Evolutionary conservation across 1,284 basidiomycete species (phyloP).

Genomic region (Malassezia vespertilionis): DNA sequence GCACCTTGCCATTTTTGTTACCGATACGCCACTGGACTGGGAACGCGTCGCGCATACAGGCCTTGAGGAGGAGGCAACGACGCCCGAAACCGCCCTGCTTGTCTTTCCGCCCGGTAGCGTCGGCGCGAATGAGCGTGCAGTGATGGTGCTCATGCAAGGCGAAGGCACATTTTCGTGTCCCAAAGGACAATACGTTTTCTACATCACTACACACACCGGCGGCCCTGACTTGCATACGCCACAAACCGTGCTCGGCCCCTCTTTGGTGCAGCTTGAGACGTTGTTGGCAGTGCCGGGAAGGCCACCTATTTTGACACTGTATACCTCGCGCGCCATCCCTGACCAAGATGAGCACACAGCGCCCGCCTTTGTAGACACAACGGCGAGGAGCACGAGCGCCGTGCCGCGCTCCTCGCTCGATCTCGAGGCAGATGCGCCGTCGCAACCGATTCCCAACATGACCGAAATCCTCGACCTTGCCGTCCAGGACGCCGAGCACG

Average conservation of each 20-base stretch:
- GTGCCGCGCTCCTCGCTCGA: conserved; percentile 30
- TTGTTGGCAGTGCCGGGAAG: background rate
- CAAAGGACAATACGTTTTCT: conserved; percentile 50
- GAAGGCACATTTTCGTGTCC: conserved; percentile 76
- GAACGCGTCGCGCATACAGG: background rate
- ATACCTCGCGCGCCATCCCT: background rate
- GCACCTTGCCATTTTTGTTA: conserved; percentile 20
- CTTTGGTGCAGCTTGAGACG: background rate
- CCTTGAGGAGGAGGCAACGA: background rate
- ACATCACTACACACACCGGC: conserved; percentile 15
- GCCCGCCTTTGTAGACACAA: too few species aligned
- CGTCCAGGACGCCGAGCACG: conserved; percentile 55
- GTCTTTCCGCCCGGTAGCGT: conserved; percentile 63
- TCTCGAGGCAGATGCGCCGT: conserved; percentile 1
- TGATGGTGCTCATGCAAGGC: conserved; percentile 59
- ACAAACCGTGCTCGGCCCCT: background rate
- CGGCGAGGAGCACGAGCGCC: conserved; percentile 47
- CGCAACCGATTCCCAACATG: conserved; percentile 48
- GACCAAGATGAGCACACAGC: too few species aligned
- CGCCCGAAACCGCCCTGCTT: conserved; percentile 59
- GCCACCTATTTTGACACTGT: background rate
- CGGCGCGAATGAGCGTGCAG: conserved; percentile 49
- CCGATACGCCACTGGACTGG: conserved; percentile 22
- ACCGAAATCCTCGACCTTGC: conserved; percentile 53
- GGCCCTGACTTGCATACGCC: background rate